phyloP scores from a whole-genome alignment of 805 yeast genomes.

The Saccharomycopsis javanensis region DNA sequence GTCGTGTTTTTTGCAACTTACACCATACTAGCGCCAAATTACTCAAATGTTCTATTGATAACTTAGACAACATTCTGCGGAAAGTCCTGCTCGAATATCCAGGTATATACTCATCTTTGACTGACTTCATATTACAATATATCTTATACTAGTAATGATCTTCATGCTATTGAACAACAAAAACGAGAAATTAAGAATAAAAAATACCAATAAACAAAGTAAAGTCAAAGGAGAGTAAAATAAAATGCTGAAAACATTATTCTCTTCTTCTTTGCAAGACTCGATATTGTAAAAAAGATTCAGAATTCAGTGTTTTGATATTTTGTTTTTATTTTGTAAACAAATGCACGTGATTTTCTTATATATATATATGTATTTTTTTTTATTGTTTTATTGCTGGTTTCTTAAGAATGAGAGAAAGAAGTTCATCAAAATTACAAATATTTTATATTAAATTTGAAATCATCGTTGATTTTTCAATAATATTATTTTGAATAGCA shows the following conservation, averaged over 20 bases:
- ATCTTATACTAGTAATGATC: not conserved
- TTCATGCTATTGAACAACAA: too few species aligned
- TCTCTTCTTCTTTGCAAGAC: not conserved
- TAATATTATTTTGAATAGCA: too few species aligned
- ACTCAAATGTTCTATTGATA: conserved; percentile 8
- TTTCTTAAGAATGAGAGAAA: not conserved
- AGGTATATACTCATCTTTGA: conserved; percentile 7
- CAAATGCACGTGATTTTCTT: not conserved
- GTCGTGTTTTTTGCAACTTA: conserved; percentile 3
- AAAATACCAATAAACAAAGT: too few species aligned
- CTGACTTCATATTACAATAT: not conserved
- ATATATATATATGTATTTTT: not conserved
- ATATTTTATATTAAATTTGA: too few species aligned
- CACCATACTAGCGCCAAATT: conserved; percentile 17
- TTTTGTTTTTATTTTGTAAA: not conserved
- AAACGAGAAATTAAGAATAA: too few species aligned
- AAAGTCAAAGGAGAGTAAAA: too few species aligned
- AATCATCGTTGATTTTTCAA: too few species aligned
- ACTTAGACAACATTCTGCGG: conserved; percentile 6
- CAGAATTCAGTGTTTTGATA: not conserved
- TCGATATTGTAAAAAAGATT: not conserved
- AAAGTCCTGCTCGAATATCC: not conserved
- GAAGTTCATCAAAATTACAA: too few species aligned
- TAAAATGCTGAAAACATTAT: too few species aligned
- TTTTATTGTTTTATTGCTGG: not conserved